phyloP scores from a whole-genome alignment of 495 filamentous ascomycete genomes.

The Penicillium turbatum region DNA sequence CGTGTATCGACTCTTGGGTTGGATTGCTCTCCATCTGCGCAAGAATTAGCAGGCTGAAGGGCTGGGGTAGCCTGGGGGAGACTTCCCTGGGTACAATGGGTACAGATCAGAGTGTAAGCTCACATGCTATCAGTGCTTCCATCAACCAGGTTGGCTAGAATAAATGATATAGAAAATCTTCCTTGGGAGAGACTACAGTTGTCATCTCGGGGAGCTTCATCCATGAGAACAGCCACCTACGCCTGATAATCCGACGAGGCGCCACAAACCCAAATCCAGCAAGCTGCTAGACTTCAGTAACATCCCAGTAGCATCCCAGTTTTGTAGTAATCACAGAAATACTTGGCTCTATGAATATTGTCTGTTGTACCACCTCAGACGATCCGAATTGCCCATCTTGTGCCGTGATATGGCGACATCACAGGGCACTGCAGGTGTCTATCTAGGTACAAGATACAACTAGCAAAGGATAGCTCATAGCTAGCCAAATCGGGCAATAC shows the following conservation, averaged over 20 bases:
- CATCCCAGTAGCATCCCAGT: not conserved
- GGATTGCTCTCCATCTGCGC: conserved; percentile 37
- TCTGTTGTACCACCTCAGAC: not conserved
- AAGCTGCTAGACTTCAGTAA: not conserved
- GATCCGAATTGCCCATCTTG: not conserved
- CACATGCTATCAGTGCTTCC: not conserved
- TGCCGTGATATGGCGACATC: not conserved
- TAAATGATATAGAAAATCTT: not conserved
- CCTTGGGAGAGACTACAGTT: not conserved
- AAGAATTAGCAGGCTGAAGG: conserved; percentile 13
- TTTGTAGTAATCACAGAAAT: no score
- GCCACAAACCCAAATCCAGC: not conserved
- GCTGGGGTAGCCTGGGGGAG: not conserved
- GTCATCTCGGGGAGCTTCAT: not conserved
- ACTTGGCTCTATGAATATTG: not conserved
- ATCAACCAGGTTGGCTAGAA: not conserved
- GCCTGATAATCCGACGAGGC: not conserved
- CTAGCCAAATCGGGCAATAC: not conserved
- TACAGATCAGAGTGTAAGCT: not conserved
- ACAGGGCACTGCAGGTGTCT: no score
- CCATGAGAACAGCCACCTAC: not conserved
- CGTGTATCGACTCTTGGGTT: conserved; percentile 65
- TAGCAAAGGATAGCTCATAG: not conserved
- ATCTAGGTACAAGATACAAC: not conserved
- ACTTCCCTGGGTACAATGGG: not conserved